Base-by-base conservation (phyloP, 2,329 filamentous ascomycete species). In the Ophiocordyceps unilateralis region DNA sequence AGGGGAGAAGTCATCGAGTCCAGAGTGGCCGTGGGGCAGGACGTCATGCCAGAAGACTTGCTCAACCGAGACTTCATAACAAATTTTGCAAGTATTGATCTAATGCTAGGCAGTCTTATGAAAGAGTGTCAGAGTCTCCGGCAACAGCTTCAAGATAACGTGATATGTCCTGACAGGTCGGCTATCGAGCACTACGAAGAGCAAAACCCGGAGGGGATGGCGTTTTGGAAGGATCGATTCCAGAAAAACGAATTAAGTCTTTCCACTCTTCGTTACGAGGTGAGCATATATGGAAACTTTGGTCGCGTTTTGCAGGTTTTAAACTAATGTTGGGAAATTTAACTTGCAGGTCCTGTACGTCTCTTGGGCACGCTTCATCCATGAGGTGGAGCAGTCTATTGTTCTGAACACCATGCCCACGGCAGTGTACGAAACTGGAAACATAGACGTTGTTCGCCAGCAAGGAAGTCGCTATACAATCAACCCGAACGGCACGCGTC, bases 221-320 rank as follows among this genome's bases (percentile, higher is more conserved):
- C 45, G 34, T 47, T 47, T 43, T 47, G 45, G 45, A 47, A 45
- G 39, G 40, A 47, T 44, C 43, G 41, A 37, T 45, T 47, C 37
- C 45, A 47, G 34, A 47, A 43, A 39, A 39, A 30, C 12, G 44
- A 44, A 42, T 36, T 47, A n/a, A 43, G 39, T 40, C 30, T 41
- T 36, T 44, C 45, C 28, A 42, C 42, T 40, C 40, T 46, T 30
- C 45, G 45, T 37, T 46, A 44, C 30, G 45, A 46, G 45, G 45
- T 46, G 28, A 46, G 40, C 22, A 43, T 40, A 41, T 32, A 32
- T 40, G 21, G 30, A 32, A 34, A 32, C n/a, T 20, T 22, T 40
- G 11, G n/a, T 40, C 23, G 37, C 22, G 24, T 39, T 40, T 12
- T n/a, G 39, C 23, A 23, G 17, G 24, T 39, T 40, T 12, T n/a